These are phyloP conservation scores for Coniochaeta ligniaria DNA, from an alignment of 2,329 filamentous ascomycete species.

Conservation along the genomic window DNA sequence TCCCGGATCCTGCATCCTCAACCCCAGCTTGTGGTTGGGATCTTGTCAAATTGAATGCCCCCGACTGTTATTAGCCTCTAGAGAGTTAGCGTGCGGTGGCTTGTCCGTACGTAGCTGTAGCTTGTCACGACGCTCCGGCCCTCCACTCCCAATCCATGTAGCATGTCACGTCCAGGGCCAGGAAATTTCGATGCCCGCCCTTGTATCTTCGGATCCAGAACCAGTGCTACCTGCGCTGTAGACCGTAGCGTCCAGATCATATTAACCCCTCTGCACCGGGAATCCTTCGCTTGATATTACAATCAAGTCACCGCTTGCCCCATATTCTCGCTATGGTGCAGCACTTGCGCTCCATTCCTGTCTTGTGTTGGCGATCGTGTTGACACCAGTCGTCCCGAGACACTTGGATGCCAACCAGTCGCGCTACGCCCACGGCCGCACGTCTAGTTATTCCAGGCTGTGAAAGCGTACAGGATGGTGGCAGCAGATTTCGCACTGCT, in stretches of 20 bases:
- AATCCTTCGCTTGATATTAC: not conserved
- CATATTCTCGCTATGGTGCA: not conserved
- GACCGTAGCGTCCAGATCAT: not conserved
- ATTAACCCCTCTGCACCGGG: conserved; percentile 2
- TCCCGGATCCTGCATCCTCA: not conserved
- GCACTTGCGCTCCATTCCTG: not conserved
- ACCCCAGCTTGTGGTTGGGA: not conserved
- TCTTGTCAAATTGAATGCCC: not conserved
- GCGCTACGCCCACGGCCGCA: not conserved
- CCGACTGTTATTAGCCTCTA: not conserved
- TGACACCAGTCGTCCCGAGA: not conserved
- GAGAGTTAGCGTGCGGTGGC: not conserved
- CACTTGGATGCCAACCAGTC: not conserved
- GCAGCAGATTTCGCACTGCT: conserved; percentile 15
- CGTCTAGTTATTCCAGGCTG: not conserved
- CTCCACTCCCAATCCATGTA: not conserved
- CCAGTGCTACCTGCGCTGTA: not conserved
- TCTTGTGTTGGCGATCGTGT: not conserved
- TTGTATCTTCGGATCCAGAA: not conserved
- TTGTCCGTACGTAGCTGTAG: not conserved
- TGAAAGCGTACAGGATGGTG: conserved; percentile 11
- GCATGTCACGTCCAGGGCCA: not conserved
- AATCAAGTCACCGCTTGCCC: not conserved
- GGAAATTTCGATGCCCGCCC: not conserved
- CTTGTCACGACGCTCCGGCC: not conserved